Percentiles rank a stretch among this genome's conserved stretches.
These are phyloP conservation scores for Rosa multiflora DNA, from an alignment of 306 rosid genomes.

Conservation along the genomic window DNA sequence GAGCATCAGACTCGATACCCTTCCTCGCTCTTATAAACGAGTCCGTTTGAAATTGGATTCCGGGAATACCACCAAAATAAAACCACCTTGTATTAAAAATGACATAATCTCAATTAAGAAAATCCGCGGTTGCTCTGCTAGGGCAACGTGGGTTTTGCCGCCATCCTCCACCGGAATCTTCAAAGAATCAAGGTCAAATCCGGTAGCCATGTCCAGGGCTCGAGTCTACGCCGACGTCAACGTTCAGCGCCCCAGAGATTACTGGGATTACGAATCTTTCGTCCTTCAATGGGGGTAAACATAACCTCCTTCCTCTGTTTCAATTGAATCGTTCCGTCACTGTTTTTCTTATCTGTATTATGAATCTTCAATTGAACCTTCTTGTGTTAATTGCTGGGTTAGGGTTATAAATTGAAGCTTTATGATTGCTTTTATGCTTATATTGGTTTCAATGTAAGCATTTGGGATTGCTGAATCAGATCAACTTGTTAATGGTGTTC, in stretches of 20 bases:
- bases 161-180: constrained; percentile 6
- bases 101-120: not conserved
- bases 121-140: not conserved
- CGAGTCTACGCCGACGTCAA: constrained; percentile 49
- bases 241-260: constrained; percentile 51
- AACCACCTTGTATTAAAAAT: not conserved
- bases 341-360: not conserved
- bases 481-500: not conserved
- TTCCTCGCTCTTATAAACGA: not conserved
- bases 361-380: not conserved
- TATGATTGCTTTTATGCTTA: not conserved
- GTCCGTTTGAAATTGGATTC: constrained; percentile 1
- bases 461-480: not conserved
- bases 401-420: not conserved
- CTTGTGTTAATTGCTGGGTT: not conserved
- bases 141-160: not conserved
- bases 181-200: not conserved
- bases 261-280: constrained; percentile 52
- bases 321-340: not conserved
- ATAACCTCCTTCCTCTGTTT: not conserved
- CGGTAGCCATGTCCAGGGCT: constrained; percentile 43
- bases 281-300: constrained; percentile 49
- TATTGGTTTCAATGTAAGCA: not conserved
- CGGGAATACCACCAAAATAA: not conserved
- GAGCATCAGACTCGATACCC: not conserved